These are phyloP conservation scores for Lentinula edodes DNA, from an alignment of 768 basidiomycete species.

Conservation along the genomic window DNA sequence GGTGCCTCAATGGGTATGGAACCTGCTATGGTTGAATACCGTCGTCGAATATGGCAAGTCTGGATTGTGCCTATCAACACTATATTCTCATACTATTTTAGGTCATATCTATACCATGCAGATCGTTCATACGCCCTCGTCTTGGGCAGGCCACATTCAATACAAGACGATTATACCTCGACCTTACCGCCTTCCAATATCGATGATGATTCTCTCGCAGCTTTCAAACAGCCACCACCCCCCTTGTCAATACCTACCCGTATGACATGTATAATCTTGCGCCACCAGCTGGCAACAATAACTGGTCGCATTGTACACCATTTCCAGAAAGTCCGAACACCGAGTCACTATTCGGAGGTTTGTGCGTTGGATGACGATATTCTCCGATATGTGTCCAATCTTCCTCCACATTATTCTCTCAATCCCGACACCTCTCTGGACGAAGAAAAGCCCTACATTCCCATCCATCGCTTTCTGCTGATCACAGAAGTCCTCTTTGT, in stretches of 20 bases:
- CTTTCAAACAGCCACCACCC: constrained; percentile 41
- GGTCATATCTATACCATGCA: constrained; percentile 91
- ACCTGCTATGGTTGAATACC: constrained; percentile 75
- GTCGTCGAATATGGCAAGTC: constrained; percentile 80
- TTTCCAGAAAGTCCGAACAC: constrained; percentile 80
- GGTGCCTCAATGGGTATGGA: constrained; percentile 75
- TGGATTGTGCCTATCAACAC: not conserved
- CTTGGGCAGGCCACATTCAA: constrained; percentile 85
- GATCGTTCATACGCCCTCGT: constrained; percentile 90
- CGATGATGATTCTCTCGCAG: constrained; percentile 49
- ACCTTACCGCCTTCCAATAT: constrained; percentile 72
- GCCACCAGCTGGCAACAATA: constrained; percentile 75
- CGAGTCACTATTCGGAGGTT: constrained; percentile 81
- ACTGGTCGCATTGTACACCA: constrained; percentile 91
- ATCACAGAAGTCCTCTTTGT: constrained; percentile 88
- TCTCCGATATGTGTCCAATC: constrained; percentile 62
- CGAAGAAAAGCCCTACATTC: constrained; percentile 55
- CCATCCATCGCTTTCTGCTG: constrained; percentile 83
- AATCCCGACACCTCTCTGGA: constrained; percentile 78
- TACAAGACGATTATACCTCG: constrained; percentile 86
- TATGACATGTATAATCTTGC: constrained; percentile 85
- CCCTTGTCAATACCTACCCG: constrained; percentile 68
- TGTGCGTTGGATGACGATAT: constrained; percentile 79
- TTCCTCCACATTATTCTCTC: constrained; percentile 77
- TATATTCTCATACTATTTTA: constrained; percentile 20